A percentile compares a stretch with the other conserved stretches of the same genome.
Evolutionary conservation across 345 rosid genomes (phyloP).

Genomic region (Xanthoceras sorbifolium): DNA sequence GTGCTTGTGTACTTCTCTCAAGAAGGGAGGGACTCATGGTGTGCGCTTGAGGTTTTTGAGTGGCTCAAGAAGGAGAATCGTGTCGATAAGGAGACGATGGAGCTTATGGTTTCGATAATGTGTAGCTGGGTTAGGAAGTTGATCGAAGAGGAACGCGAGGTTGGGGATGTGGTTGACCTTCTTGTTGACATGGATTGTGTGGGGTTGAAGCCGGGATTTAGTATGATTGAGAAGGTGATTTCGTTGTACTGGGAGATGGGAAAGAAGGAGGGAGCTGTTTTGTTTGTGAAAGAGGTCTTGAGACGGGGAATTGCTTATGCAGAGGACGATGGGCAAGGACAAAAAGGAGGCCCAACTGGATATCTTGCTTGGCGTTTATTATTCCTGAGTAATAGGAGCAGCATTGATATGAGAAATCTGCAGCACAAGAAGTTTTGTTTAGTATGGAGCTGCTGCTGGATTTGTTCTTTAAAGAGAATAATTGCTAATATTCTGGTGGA

Average conservation of each 20-base stretch:
- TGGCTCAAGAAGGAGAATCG: conserved; percentile 81
- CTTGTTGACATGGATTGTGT: conserved; percentile 92
- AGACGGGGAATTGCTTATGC: conserved; percentile 51
- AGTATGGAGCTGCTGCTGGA: no score
- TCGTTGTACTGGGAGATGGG: conserved; percentile 81
- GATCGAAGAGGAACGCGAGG: conserved; percentile 62
- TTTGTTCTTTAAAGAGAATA: no score
- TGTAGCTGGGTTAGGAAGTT: conserved; percentile 84
- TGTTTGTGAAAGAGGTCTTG: conserved; percentile 72
- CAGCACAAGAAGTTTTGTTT: no score
- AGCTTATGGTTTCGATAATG: conserved; percentile 92
- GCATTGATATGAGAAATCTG: no score
- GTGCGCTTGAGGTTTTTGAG: conserved; percentile 92
- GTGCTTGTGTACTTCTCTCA: conserved; percentile 91
- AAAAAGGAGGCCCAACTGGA: conserved; percentile 85
- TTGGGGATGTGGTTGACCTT: conserved; percentile 65
- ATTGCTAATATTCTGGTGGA: not conserved
- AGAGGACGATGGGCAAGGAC: conserved; percentile 48
- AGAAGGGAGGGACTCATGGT: conserved; percentile 97
- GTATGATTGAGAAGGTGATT: conserved; percentile 94
- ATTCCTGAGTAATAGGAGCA: no score
- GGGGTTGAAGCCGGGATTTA: conserved; percentile 81
- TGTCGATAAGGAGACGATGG: conserved; percentile 89
- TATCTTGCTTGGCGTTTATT: conserved; percentile 98
- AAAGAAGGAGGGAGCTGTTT: conserved; percentile 60